Evolutionary conservation across 1,284 basidiomycete species (phyloP).

Genomic region (Apiotrichum domesticum): DNA sequence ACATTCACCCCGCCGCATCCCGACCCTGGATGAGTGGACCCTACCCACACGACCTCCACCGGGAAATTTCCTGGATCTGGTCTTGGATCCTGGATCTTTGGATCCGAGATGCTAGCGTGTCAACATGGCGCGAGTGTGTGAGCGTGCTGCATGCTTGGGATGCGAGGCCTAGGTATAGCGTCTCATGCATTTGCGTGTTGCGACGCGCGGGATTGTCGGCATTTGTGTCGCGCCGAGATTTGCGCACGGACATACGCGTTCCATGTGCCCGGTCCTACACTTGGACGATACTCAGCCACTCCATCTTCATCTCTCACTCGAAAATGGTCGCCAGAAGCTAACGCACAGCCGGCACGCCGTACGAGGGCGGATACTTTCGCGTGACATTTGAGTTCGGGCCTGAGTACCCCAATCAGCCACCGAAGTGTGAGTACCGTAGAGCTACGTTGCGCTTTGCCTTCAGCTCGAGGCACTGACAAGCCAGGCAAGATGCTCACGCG

Average conservation of each 20-base stretch:
- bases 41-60: neutral
- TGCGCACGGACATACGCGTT: too few species aligned
- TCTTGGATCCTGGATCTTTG: neutral
- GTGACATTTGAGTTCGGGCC: slow-evolving; percentile 76
- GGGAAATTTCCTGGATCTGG: neutral
- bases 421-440: slow-evolving; percentile 63
- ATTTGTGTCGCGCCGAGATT: too few species aligned
- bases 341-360: slow-evolving; percentile 72
- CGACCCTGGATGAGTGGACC: neutral
- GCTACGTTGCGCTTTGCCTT: neutral
- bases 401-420: slow-evolving; percentile 83
- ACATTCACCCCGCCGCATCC: neutral
- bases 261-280: too few species aligned
- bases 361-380: slow-evolving; percentile 82
- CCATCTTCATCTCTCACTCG: too few species aligned
- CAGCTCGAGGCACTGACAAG: neutral
- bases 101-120: neutral
- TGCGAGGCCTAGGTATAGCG: too few species aligned
- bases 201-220: too few species aligned
- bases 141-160: too few species aligned
- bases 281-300: too few species aligned
- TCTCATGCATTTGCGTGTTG: too few species aligned
- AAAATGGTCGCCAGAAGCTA: neutral
- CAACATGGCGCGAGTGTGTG: too few species aligned
- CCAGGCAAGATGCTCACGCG: slow-evolving; percentile 82